Base-by-base conservation (phyloP, 1,284 basidiomycete species). In the Tylopilus orsonianus region DNA sequence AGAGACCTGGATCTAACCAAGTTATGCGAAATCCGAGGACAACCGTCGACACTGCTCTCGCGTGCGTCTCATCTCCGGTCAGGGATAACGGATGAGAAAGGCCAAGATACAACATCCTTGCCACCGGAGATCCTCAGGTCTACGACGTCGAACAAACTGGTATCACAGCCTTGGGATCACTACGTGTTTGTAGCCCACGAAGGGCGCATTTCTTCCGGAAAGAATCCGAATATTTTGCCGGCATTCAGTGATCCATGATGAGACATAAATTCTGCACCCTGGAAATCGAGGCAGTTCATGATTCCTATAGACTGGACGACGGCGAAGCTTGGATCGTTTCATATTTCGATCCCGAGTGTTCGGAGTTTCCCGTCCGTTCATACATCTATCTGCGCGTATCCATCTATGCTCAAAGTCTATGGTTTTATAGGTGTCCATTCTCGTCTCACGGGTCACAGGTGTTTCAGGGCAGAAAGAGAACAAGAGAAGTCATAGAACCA, bases 341-440 rank as follows among this genome's bases (percentile, higher is more conserved):
- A 66, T 70, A 49, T 47, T 71, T 75, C 23, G 77, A 79, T 60
- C n/a, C n/a, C 74, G 70, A 57, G 71, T 73, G 48, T 75, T 77
- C 58, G 77, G 75, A 49, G 71, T 71, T 61, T 73, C 60, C 32
- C 64, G 64, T 42, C 49, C 56, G 29, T 62, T 69, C 41, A 58
- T 71, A 10, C 60, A 64, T 29, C 43, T 66, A 43, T 59, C 70
- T 42, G 64, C 67, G 36, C 54, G 64, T 54, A 66, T 69, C 45
- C 54, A 59, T 53, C 19, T 14, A 38, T 18, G 32, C 29, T 50
- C 32, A 10, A 38, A 32, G 23, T 30, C 24, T 22, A 37, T 34
- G 41, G 47, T 35, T 38, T 44, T 43, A 42, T 48, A 61, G 63
- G 47, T 62, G 26, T 35, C 46, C 16, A 49, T 54, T 20, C 56